Evolutionary conservation across 73 alveolate species (phyloP).

Genomic region (Paramecium octaurelia): DNA sequence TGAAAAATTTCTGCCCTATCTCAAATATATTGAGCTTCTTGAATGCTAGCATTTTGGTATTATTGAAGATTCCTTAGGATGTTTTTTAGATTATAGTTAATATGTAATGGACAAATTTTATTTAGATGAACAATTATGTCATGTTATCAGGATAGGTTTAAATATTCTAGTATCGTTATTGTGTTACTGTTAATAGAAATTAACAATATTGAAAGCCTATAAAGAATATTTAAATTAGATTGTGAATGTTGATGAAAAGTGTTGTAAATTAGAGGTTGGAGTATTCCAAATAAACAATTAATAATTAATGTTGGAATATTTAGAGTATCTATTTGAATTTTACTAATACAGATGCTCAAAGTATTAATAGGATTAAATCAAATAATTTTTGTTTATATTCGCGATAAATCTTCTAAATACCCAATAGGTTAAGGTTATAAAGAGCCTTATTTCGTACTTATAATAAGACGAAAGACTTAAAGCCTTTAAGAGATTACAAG

Average conservation of each 20-base stretch:
- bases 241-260: background rate
- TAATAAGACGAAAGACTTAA: background rate
- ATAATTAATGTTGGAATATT: background rate
- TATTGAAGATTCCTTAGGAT: background rate
- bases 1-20: background rate
- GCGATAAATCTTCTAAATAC: background rate
- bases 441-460: background rate
- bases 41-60: background rate
- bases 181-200: background rate
- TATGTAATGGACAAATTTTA: background rate
- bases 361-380: background rate
- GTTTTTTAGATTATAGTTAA: background rate
- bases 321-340: background rate
- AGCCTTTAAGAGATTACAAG: background rate
- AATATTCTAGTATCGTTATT: background rate
- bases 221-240: background rate
- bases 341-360: background rate
- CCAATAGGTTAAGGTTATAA: background rate
- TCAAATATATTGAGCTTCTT: background rate
- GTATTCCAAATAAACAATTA: background rate
- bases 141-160: background rate
- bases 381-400: background rate
- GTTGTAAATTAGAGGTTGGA: background rate
- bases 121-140: background rate
- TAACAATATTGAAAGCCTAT: background rate